These are phyloP conservation scores for Neonectria hederae DNA, from an alignment of 2,329 filamentous ascomycete genomes.

Conservation along the genomic window DNA sequence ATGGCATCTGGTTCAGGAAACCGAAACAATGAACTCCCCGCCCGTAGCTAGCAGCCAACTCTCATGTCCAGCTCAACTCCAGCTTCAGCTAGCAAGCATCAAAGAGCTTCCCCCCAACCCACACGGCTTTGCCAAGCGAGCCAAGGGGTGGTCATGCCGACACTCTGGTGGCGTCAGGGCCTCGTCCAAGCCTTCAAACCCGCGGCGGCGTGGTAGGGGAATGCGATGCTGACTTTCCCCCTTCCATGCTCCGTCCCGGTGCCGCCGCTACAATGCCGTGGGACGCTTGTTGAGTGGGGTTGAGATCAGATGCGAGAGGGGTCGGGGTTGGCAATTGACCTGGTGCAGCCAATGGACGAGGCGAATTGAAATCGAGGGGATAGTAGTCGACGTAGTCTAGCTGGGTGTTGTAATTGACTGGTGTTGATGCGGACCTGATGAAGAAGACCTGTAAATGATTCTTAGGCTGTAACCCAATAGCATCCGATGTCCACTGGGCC, in stretches of 20 bases:
- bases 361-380: slow-evolving; percentile 23
- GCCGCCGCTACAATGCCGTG: slow-evolving; percentile 20
- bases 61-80: not conserved
- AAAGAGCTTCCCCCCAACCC: not conserved
- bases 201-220: slow-evolving; percentile 27
- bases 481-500: slow-evolving; percentile 16
- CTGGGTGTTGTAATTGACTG: not conserved
- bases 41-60: not conserved
- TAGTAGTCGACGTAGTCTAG: not conserved
- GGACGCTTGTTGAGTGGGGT: slow-evolving; percentile 30
- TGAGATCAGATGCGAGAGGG: slow-evolving; percentile 16
- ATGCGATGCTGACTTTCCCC: slow-evolving; percentile 20
- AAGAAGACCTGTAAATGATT: no score
- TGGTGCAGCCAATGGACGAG: slow-evolving; percentile 14
- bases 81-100: not conserved
- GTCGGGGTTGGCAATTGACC: slow-evolving; percentile 6
- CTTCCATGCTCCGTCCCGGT: slow-evolving; percentile 3
- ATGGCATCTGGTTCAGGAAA: not conserved
- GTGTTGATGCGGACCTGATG: not conserved
- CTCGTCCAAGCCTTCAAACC: slow-evolving; percentile 27
- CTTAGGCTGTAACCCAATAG: no score
- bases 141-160: slow-evolving; percentile 18
- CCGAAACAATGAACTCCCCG: not conserved
- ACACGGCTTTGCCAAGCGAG: not conserved
- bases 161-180: slow-evolving; percentile 35